A percentile compares a stretch with the other conserved stretches of the same genome.
Evolutionary conservation across 768 basidiomycete genomes (phyloP).

Genomic region (Botryobasidium botryosum): DNA sequence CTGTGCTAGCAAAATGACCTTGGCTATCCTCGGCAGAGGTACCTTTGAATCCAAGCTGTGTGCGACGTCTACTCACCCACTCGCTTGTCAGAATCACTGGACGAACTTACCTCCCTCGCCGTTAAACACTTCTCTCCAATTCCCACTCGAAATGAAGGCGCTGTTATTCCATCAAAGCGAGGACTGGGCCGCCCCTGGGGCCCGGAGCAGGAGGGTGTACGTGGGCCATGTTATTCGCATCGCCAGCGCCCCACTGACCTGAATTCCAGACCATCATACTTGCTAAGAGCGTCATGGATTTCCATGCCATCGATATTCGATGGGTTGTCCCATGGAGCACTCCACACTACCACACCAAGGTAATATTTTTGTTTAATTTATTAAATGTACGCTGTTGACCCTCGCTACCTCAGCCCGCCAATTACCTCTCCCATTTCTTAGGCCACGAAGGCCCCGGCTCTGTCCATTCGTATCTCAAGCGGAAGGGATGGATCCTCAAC

Average conservation of each 20-base stretch:
- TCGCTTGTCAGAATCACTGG: conserved; percentile 43
- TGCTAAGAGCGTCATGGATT: conserved; percentile 77
- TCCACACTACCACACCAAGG: conserved; percentile 10
- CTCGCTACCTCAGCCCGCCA: conserved; percentile 62
- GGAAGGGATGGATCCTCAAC: conserved; percentile 68
- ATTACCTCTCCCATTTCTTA: conserved; percentile 63
- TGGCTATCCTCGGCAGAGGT: conserved; percentile 73
- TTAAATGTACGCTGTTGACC: neutral
- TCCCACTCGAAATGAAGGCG: conserved; percentile 33
- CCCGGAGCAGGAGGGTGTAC: conserved; percentile 47
- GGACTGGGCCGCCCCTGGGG: conserved; percentile 57
- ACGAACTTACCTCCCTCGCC: conserved; percentile 46
- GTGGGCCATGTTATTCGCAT: conserved; percentile 18
- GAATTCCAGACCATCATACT: conserved; percentile 52
- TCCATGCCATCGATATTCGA: conserved; percentile 67
- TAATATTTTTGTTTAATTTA: neutral
- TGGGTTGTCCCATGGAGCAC: conserved; percentile 19
- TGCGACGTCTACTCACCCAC: neutral
- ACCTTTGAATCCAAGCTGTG: conserved; percentile 4
- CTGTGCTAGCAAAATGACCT: conserved; percentile 64
- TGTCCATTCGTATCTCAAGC: conserved; percentile 75
- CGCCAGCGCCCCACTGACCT: conserved; percentile 14
- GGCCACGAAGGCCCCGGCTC: conserved; percentile 93
- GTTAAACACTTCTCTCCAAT: conserved; percentile 58
- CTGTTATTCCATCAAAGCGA: conserved; percentile 18